Evolutionary conservation across 2,329 filamentous ascomycete species (phyloP), one percentile per base, ranked within the genome.

Genomic region (Alternaria conjuncta): DNA sequence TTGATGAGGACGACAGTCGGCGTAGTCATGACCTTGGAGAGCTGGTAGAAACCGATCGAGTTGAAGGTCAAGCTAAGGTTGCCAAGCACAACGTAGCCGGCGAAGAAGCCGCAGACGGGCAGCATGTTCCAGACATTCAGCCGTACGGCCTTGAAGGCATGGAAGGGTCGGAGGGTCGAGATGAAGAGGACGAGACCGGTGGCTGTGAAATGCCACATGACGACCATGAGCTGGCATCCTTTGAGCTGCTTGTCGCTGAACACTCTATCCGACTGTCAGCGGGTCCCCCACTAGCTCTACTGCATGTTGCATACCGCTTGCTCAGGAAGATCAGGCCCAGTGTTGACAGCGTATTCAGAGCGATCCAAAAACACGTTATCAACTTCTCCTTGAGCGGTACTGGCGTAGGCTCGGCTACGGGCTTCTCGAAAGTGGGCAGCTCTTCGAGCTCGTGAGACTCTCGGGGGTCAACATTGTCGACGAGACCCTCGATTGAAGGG

Each of bases 11-110:
- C 82, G 21, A 84, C 82, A 55, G 79, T 82, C 12, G 82, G 82
- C 1, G 82, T 83, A 10, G 82, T 84, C 82, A 84, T 83, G 62
- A 83, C 82, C 71, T 84, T 84, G 59, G 82, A 82, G 25, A 84
- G 75, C 70, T 83, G 82, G 73, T 84, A 84, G 71, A 83, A 83
- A 50, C 82, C 82, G 63, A 84, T 80, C 25, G 80, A 80, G 75
- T 84, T 84, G 71, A 80, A 82, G 18, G 82, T 80, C 74, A 84
- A 72, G 62, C 80, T 82, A 56, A 83, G 72, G 63, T 84, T 84
- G 26, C 81, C 82, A 57, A 84, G 78, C 44, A 84, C 81, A 32
- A 84, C 75, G 63, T 83, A 83, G 43, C 80, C 81, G 55, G 81
- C 81, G 65, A 84, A 84, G 78, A 83, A 82, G 63, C 73, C 78